Evolutionary conservation across 371 early-diverging fungal genomes (phyloP), one percentile per base, ranked within the genome.

Genomic region (Choanephora cucurbitarum): DNA sequence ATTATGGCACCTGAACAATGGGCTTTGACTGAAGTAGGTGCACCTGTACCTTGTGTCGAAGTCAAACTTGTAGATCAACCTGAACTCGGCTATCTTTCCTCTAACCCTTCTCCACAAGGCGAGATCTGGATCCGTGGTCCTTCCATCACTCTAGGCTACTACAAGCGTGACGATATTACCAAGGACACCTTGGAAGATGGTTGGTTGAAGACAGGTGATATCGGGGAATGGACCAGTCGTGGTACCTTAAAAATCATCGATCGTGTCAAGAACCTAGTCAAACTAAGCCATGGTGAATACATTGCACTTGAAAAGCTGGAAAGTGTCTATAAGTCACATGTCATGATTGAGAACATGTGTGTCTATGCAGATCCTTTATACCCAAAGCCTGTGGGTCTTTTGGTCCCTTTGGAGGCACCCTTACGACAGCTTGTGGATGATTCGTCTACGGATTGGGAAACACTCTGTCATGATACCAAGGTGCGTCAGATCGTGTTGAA

Each of bases 281-380:
- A 99, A 69, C 51, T 77, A 21, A 70, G 69, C 44, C 79, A 86
- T 56, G 98, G 96, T 60, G 98, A 97, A 68, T 98, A 96, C 72
- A 88, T 91, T 72, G 97, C 97, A 3, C 83, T 98, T 41, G 99
- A 99, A 71, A 97, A 97, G 61, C 76, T 99, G 37, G 99, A 99
- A 72, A 82, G 91, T 23, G 82, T 92, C 7, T 96, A 96, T 85
- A 89, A 89, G 67, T 80, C 84, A 44, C 84, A 85, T 23, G 55
- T 81, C 11, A 84, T 77, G 55, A 90, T 93, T 39, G 81, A 82
- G 61, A 92, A 92, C 68, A 87, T 96, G 34, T 93, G 92, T 73
- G 84, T 97, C 31, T 86, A 89, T 70, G 96, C 88, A n/a, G 89
- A 95, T 64, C 75, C 90, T 11, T 73, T 82, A 47, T 75, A 81